Evolutionary conservation across 176 grass and related monocot genomes (phyloP).

Genomic region (Pharus latifolius): DNA sequence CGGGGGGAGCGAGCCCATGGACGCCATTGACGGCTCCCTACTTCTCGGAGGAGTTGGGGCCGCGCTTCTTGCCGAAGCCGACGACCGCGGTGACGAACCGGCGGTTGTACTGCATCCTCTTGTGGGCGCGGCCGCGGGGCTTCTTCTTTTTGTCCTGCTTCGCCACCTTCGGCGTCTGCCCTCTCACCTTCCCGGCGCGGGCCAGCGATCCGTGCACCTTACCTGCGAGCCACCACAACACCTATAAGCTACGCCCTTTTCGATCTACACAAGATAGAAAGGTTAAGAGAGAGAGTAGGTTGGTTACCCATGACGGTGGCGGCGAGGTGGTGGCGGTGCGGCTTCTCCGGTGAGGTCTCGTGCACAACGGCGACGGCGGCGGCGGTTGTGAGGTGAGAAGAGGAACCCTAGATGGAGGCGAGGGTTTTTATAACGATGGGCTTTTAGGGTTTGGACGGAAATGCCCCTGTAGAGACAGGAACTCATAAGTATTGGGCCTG

Average conservation of each 20-base stretch:
- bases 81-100: slow-evolving; percentile 85
- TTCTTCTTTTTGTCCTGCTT: slow-evolving; percentile 96
- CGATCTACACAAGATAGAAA: background rate
- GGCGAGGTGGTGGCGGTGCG: background rate
- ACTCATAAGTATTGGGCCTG: no score
- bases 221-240: slow-evolving; percentile 12
- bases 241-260: background rate
- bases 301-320: slow-evolving; percentile 25
- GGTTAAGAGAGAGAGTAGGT: background rate
- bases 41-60: slow-evolving; percentile 88
- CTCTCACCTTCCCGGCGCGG: slow-evolving; percentile 76
- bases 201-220: slow-evolving; percentile 88
- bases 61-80: slow-evolving; percentile 85
- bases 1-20: background rate
- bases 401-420: slow-evolving; percentile 12
- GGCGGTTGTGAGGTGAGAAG: slow-evolving; percentile 1
- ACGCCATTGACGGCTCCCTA: no score
- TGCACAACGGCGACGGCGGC: background rate
- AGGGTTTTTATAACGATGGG: background rate
- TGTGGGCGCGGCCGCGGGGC: slow-evolving; percentile 71
- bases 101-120: slow-evolving; percentile 94
- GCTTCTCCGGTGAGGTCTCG: background rate
- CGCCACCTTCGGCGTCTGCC: slow-evolving; percentile 80
- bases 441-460: background rate
- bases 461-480: no score